phyloP scores from a whole-genome alignment of 75 land plant genomes.

The Pinus albicaulis region DNA sequence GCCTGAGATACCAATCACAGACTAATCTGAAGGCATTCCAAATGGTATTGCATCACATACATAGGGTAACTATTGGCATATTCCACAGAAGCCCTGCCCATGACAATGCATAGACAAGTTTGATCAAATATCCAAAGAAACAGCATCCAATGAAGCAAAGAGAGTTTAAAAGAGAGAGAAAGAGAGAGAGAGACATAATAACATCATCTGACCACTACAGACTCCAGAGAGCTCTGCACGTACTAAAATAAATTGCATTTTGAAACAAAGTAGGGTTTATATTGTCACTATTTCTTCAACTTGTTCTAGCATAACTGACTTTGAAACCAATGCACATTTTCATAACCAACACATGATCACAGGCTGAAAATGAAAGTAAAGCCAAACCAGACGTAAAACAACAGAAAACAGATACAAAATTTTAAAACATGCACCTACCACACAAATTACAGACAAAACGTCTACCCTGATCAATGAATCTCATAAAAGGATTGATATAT shows the following conservation, averaged over 20 bases:
- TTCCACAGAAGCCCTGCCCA: neutral
- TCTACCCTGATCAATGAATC: conserved; percentile 91
- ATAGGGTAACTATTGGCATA: neutral
- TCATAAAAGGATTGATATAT: conserved; percentile 97
- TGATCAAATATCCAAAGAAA: too few relatives aligned
- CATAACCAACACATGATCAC: neutral
- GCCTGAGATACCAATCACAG: too few relatives aligned
- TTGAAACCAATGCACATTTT: neutral
- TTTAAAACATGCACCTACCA: conserved; percentile 47
- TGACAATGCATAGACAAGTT: too few relatives aligned
- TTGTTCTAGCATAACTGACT: neutral
- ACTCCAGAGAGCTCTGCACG: neutral
- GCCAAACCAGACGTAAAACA: neutral
- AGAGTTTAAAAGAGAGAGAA: too few relatives aligned
- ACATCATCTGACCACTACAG: neutral
- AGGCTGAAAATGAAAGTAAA: neutral
- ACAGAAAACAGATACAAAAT: neutral
- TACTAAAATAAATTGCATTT: neutral
- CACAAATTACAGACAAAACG: conserved; percentile 91
- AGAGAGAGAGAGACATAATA: too few relatives aligned
- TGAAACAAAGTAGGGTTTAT: neutral
- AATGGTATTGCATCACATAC: too few relatives aligned
- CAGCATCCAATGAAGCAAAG: too few relatives aligned
- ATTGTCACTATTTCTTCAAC: neutral
- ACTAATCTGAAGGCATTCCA: too few relatives aligned